These are phyloP conservation scores for Podaxis sp. DNA, from an alignment of 768 basidiomycete genomes.

Conservation along the genomic window DNA sequence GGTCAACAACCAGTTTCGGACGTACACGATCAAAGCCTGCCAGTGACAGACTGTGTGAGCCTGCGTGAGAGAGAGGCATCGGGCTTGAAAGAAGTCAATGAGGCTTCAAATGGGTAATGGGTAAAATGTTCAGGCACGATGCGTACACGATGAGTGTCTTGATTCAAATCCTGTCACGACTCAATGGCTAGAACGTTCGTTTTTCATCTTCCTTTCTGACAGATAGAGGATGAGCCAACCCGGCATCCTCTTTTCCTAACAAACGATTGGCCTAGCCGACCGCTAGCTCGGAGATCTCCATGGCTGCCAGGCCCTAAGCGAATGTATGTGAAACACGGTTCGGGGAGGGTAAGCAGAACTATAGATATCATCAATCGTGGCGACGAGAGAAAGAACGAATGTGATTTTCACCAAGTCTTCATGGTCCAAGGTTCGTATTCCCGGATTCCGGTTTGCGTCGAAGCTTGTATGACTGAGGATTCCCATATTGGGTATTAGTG, in stretches of 20 bases:
- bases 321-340: not conserved
- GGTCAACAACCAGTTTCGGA: not conserved
- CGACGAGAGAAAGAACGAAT: not conserved
- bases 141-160: not conserved
- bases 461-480: not conserved
- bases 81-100: not conserved
- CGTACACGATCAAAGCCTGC: not conserved
- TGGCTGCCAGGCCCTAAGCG: not conserved
- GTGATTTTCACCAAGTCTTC: not conserved
- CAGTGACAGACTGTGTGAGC: conserved; percentile 2
- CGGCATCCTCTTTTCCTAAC: not conserved
- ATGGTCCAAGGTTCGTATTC: not conserved
- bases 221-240: not conserved
- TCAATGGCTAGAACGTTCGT: not conserved
- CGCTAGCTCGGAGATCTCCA: conserved; percentile 1
- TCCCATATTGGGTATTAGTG: not conserved
- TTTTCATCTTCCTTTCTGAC: not conserved
- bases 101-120: not conserved
- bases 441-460: not conserved
- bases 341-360: not conserved
- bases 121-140: not conserved
- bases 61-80: not conserved
- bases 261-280: not conserved
- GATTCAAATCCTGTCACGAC: not conserved
- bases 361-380: not conserved